A percentile compares a stretch with the other conserved stretches of the same genome.
These are phyloP conservation scores for Quercus alba DNA, from an alignment of 306 rosid genomes.

Conservation along the genomic window DNA sequence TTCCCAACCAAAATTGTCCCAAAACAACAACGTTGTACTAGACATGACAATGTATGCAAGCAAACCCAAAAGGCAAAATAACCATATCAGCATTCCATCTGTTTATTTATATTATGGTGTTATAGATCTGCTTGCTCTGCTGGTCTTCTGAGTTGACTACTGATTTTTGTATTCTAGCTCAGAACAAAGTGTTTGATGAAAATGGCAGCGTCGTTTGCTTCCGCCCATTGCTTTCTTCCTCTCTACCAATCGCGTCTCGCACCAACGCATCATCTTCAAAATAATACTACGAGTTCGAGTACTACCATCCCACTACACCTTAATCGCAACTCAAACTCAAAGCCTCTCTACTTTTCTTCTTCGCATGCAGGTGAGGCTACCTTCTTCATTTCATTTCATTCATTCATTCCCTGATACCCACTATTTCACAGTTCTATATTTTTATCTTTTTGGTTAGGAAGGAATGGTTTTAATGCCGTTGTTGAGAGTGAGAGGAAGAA, in stretches of 20 bases:
- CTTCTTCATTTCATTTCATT: constrained; percentile 1
- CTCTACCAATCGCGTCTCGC: constrained; percentile 22
- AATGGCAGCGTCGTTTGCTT: constrained; percentile 38
- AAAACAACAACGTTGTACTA: no score
- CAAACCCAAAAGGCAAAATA: no score
- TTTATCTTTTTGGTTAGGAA: background rate
- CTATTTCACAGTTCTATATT: background rate
- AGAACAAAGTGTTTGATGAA: background rate
- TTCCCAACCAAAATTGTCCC: no score
- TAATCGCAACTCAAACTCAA: constrained; percentile 8
- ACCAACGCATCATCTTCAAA: constrained; percentile 12
- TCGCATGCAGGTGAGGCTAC: constrained; percentile 26
- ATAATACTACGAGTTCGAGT: background rate
- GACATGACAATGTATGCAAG: no score
- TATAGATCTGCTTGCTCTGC: no score
- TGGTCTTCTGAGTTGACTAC: no score
- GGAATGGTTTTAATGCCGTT: constrained; percentile 16
- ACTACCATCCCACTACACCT: constrained; percentile 19
- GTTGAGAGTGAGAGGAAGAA: constrained; percentile 18
- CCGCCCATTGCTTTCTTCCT: constrained; percentile 33
- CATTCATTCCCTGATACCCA: background rate
- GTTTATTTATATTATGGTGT: no score
- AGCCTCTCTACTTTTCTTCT: constrained; percentile 20
- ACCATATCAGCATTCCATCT: no score
- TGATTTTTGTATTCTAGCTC: no score